Evolutionary conservation across 2,329 filamentous ascomycete genomes (phyloP).

Genomic region (Epichloe coenophiala): DNA sequence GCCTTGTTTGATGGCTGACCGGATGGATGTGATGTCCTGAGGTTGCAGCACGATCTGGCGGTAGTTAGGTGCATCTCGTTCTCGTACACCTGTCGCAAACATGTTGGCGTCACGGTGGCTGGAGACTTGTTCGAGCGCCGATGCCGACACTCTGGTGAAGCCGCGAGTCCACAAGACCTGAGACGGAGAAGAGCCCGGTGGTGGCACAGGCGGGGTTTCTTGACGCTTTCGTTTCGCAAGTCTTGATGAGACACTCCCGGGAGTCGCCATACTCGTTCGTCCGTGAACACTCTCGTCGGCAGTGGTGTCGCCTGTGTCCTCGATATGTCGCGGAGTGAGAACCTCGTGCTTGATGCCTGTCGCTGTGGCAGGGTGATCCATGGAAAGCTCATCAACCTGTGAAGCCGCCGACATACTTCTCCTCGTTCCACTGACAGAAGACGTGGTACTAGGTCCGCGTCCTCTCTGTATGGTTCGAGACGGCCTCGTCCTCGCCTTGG

Average conservation of each 20-base stretch:
- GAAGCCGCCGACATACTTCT: slow-evolving; percentile 33
- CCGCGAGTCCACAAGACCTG: slow-evolving; percentile 65
- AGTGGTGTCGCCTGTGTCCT: slow-evolving; percentile 42
- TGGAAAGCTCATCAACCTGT: slow-evolving; percentile 33
- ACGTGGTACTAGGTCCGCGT: slow-evolving; percentile 21
- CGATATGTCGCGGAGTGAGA: slow-evolving; percentile 37
- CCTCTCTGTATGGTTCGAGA: slow-evolving; percentile 23
- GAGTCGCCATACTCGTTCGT: slow-evolving; percentile 23
- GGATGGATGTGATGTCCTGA: slow-evolving; percentile 66
- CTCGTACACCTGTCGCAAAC: slow-evolving; percentile 62
- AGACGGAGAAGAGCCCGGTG: slow-evolving; percentile 45
- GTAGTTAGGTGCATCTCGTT: slow-evolving; percentile 65
- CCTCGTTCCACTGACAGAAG: slow-evolving; percentile 20
- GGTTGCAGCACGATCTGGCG: slow-evolving; percentile 59
- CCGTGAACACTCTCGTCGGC: slow-evolving; percentile 37
- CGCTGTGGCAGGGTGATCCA: slow-evolving; percentile 26
- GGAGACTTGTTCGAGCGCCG: slow-evolving; percentile 62
- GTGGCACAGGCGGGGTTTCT: slow-evolving; percentile 31
- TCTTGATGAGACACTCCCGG: slow-evolving; percentile 24
- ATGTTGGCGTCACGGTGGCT: slow-evolving; percentile 68
- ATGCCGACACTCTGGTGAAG: slow-evolving; percentile 58
- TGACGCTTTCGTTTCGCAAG: slow-evolving; percentile 44
- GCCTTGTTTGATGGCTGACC: slow-evolving; percentile 61
- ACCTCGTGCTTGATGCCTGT: slow-evolving; percentile 46
- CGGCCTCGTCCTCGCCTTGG: slow-evolving; percentile 22